Evolutionary conservation across 169 alveolate species (phyloP), one percentile per base, ranked within the genome.

Genomic region (Eimeria praecox): DNA sequence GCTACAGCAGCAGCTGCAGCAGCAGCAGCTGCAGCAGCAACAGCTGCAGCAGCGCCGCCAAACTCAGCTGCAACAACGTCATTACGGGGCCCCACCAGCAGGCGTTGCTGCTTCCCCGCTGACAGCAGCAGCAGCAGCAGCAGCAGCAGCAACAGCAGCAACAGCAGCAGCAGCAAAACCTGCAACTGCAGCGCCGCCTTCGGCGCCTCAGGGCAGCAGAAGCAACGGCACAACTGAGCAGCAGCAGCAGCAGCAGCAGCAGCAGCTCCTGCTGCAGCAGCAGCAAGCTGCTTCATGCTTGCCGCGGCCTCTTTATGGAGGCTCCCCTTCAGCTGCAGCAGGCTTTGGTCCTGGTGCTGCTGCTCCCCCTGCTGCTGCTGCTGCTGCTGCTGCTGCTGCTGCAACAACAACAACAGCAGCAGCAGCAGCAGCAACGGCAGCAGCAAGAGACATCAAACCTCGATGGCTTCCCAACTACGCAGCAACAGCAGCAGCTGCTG

Each of bases 41-140:
- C 80, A 69, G 44, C 80, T 30, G 80, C 80, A 69, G 44, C 80
- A 35, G 80, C 38, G 80, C 22, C 80, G 80, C 9, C 66, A 56
- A 56, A 69, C 44, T 22, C 80, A 69, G 80, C 80, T 69, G 80
- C 80, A 69, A 42, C 80, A 5, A 4, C 75, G 75, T n/a, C 75
- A 9, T n/a, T 16, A 9, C 24, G 75, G 33, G 18, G 24, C 33
- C 24, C 18, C 75, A 64, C 33, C 75, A 64, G 75, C 46, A 69
- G 80, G 80, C 20, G 80, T 42, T 69, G 80, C 80, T 69, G 80
- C 80, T 30, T 69, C 80, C 80, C 44, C 80, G 80, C 44, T 69
- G 44, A 35, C 66, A 14, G 66, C 80, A 35, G 80, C 80, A 69
- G n/a, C 75, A 64, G 75, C n/a, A 64, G 80, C 80, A 69, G 80